phyloP scores from a whole-genome alignment of 208 protist species.

The Acanthamoeba castellanii region DNA sequence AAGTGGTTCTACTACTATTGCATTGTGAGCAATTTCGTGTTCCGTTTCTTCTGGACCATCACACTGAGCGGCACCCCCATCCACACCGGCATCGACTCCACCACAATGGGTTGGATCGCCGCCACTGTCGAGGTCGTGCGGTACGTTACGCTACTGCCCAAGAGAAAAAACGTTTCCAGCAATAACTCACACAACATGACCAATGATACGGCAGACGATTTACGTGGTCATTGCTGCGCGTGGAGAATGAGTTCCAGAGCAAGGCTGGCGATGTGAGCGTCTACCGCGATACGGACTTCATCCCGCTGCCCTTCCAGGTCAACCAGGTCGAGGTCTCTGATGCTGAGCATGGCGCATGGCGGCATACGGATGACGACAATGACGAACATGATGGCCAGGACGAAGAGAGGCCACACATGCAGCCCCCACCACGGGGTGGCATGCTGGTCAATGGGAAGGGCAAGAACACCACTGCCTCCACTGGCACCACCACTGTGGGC shows the following conservation, averaged over 20 bases:
- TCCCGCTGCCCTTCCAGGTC: conserved; percentile 54
- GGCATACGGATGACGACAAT: neutral
- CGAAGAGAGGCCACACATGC: neutral
- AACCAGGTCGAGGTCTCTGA: neutral
- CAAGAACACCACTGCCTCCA: neutral
- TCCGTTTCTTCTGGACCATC: conserved; percentile 65
- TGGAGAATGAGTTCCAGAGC: conserved; percentile 64
- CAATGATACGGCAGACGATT: conserved; percentile 6
- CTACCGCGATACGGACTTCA: conserved; percentile 71
- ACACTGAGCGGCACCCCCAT: conserved; percentile 55
- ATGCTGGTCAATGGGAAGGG: neutral
- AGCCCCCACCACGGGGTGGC: neutral
- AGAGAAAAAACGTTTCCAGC: too few relatives aligned
- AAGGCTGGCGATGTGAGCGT: neutral
- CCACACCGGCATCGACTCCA: conserved; percentile 27
- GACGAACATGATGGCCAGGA: neutral
- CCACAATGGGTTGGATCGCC: conserved; percentile 56
- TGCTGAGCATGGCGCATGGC: neutral
- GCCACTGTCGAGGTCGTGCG: conserved; percentile 56
- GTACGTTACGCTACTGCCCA: neutral
- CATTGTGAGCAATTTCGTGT: conserved; percentile 68
- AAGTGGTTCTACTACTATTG: conserved; percentile 72
- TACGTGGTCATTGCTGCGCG: conserved; percentile 33
- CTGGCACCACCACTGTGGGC: too few relatives aligned
- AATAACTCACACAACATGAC: neutral